These are phyloP conservation scores for Gossypium thurberi DNA, from an alignment of 345 rosid species.

Conservation along the genomic window DNA sequence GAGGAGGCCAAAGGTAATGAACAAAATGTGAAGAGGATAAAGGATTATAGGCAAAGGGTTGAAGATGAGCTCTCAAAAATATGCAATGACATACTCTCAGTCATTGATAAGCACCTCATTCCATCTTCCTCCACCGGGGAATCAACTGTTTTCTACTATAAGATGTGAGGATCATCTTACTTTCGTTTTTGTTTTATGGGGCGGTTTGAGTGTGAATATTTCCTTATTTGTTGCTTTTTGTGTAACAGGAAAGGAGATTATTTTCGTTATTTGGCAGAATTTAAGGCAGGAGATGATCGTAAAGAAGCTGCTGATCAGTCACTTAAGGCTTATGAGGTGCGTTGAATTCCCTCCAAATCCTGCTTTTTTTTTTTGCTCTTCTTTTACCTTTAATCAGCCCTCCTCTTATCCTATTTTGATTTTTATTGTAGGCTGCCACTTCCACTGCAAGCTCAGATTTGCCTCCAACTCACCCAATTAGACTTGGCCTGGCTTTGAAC, in stretches of 20 bases:
- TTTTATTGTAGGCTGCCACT: constrained; percentile 26
- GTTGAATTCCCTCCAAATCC: background rate
- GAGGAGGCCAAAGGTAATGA: constrained; percentile 76
- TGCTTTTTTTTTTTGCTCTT: background rate
- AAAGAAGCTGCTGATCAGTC: constrained; percentile 21
- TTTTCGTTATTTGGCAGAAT: constrained; percentile 15
- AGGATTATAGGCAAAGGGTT: constrained; percentile 58
- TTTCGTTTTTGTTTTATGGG: background rate
- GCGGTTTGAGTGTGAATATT: background rate
- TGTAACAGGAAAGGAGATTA: constrained; percentile 20
- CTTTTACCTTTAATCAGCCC: background rate
- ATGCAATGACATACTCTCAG: constrained; percentile 59
- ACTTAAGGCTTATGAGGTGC: constrained; percentile 31
- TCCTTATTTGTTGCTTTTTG: background rate
- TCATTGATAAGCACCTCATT: constrained; percentile 56
- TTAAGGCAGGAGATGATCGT: constrained; percentile 8
- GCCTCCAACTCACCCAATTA: constrained; percentile 70
- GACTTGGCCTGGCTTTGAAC: constrained; percentile 79
- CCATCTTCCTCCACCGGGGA: constrained; percentile 70
- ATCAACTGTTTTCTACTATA: constrained; percentile 72
- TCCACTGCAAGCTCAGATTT: constrained; percentile 47
- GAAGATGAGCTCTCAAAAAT: constrained; percentile 75
- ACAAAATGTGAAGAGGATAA: constrained; percentile 59
- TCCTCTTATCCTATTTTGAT: background rate
- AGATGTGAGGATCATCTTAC: constrained; percentile 42